These are phyloP conservation scores for Lanmaoa rubissima DNA, from an alignment of 768 basidiomycete genomes.

Conservation along the genomic window DNA sequence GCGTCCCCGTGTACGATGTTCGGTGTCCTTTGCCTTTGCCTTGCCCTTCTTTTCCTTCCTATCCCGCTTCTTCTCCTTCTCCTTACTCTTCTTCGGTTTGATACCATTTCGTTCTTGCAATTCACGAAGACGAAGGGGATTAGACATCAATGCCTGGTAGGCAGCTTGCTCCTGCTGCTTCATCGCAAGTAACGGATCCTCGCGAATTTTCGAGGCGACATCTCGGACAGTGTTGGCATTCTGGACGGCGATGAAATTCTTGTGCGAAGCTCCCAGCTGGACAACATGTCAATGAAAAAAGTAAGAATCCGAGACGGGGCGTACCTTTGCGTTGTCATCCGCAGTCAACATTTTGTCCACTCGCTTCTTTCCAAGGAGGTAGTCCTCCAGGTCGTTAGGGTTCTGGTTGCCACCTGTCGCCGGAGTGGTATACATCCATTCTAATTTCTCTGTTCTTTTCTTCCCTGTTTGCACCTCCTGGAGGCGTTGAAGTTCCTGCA, in stretches of 20 bases:
- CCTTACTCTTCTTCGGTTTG: conserved; percentile 74
- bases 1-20: conserved; percentile 33
- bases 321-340: conserved; percentile 87
- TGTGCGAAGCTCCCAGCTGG: conserved; percentile 82
- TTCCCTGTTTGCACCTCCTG: conserved; percentile 96
- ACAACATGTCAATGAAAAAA: conserved; percentile 9
- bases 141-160: conserved; percentile 80
- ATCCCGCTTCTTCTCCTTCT: conserved; percentile 52
- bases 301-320: conserved; percentile 9
- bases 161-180: conserved; percentile 97
- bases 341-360: conserved; percentile 94
- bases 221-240: conserved; percentile 91
- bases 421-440: conserved; percentile 99
- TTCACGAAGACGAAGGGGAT: conserved; percentile 80
- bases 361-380: conserved; percentile 94
- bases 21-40: conserved; percentile 20
- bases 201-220: conserved; percentile 89
- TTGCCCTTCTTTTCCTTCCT: conserved; percentile 46
- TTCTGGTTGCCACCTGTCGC: conserved; percentile 86
- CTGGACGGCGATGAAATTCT: conserved; percentile 91
- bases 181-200: conserved; percentile 96
- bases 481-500: conserved; percentile 92
- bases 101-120: conserved; percentile 82
- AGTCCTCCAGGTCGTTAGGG: conserved; percentile 92
- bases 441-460: conserved; percentile 90